Evolutionary conservation across 192 early-diverging fungal species (phyloP).

Genomic region (Coemansia aciculifera): DNA sequence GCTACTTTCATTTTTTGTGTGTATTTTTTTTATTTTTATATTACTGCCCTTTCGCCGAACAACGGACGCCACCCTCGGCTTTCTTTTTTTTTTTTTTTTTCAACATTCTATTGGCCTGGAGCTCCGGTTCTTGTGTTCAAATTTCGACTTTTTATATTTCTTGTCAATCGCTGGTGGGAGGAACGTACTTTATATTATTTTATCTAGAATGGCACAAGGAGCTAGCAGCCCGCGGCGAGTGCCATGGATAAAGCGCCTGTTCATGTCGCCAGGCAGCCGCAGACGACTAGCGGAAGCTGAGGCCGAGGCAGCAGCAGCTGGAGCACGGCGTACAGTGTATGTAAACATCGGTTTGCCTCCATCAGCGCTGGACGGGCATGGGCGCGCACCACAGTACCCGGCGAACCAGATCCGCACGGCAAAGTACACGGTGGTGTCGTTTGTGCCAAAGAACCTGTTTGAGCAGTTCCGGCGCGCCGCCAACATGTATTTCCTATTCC

Average conservation of each 20-base stretch:
- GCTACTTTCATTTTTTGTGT: constrained; percentile 6
- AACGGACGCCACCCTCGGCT: background rate
- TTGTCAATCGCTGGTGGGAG: background rate
- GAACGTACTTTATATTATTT: background rate
- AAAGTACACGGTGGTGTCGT: constrained; percentile 89
- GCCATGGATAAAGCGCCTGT: constrained; percentile 28
- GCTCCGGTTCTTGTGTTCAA: background rate
- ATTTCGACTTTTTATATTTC: background rate
- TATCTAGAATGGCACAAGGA: constrained; percentile 10
- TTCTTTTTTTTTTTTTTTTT: background rate
- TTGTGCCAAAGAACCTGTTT: constrained; percentile 93
- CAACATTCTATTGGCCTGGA: background rate
- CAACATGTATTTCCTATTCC: constrained; percentile 92
- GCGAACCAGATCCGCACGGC: constrained; percentile 83
- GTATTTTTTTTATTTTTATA: background rate
- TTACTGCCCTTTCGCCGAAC: background rate
- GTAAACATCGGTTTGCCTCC: constrained; percentile 65
- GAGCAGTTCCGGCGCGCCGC: constrained; percentile 96
- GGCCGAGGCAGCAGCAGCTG: constrained; percentile 17
- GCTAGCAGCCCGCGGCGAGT: background rate
- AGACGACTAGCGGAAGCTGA: constrained; percentile 10
- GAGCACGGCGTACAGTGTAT: constrained; percentile 55
- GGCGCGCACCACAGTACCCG: constrained; percentile 40
- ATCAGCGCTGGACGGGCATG: constrained; percentile 55
- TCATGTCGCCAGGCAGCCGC: constrained; percentile 11